phyloP scores from a whole-genome alignment of 306 rosid species.

The Fragaria ananassa region DNA sequence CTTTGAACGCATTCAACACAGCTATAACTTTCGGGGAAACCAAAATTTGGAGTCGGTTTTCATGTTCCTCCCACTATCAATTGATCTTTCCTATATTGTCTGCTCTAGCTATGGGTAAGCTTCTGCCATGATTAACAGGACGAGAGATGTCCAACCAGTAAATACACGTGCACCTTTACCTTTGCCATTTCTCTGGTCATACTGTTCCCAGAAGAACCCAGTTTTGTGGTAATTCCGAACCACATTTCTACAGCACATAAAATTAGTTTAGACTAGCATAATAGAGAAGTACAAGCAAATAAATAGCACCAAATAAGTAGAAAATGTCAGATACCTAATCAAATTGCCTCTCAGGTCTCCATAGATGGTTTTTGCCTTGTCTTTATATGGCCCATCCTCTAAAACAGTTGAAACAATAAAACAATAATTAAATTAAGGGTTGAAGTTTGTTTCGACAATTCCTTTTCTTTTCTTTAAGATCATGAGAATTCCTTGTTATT shows the following conservation, averaged over 20 bases:
- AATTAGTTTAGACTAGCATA: background rate
- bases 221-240: constrained; percentile 60
- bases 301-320: background rate
- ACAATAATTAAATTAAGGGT: background rate
- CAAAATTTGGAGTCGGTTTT: background rate
- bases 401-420: constrained; percentile 23
- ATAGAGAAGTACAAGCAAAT: background rate
- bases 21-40: background rate
- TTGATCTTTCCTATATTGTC: background rate
- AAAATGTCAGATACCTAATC: constrained; percentile 48
- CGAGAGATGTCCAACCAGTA: constrained; percentile 94
- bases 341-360: constrained; percentile 67
- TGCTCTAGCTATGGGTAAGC: constrained; percentile 45
- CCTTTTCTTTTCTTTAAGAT: background rate
- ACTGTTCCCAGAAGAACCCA: constrained; percentile 92
- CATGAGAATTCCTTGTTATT: background rate
- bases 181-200: constrained; percentile 70
- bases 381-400: constrained; percentile 77
- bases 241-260: constrained; percentile 45
- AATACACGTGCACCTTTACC: constrained; percentile 87
- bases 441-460: background rate
- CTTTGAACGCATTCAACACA: background rate
- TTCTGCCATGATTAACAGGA: constrained; percentile 80
- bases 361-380: constrained; percentile 62
- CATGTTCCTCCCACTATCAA: background rate